Base-by-base conservation (phyloP, 257 asterid species). In the Forsythia viridissima region DNA sequence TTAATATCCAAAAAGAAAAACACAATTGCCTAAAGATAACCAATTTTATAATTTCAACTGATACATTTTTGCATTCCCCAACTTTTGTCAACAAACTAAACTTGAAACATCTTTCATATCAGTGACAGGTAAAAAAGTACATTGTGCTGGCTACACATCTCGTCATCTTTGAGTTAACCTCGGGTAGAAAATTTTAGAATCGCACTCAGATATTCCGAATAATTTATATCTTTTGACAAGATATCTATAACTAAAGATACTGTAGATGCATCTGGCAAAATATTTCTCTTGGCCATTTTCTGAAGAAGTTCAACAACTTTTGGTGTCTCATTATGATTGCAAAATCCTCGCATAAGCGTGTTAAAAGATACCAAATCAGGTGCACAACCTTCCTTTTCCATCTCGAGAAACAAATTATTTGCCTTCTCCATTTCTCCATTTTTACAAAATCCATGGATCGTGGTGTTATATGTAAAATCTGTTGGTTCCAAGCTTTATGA, bases 341-440 rank as follows among this genome's bases (percentile, higher is more conserved):
- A 88, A 79, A 78, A 88, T 75, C 95, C 96, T 68, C 87, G 90
- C 91, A 92, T 88, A 39, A 93, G 92, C 0, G 89, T 82, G 80
- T 93, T 89, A 78, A 84, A 92, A 30, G 84, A 81, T 67, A 83
- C 84, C 44, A 87, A 71, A 77, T 88, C 86, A 40, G 92, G 92
- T 79, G 80, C 52, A 81, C 86, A 84, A 21, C 93, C 95, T 36
- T 76, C 85, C 42, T 70, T 80, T 68, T 92, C 96, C 92, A 91
- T 91, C 73, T 84, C 83, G 69, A 68, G 37, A 80, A 90, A 89
- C 82, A 92, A 74, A 80, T 73, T 40, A 80, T 71, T 78, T 73
- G 94, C 94, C 81, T 86, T 85, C 52, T 87, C 91, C 46, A 90
- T 67, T 48, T 84, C 84, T 16, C 91, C 89, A 6, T 68, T 52